Evolutionary conservation across 2,329 filamentous ascomycete genomes (phyloP).

Genomic region (Ophiostoma montium): DNA sequence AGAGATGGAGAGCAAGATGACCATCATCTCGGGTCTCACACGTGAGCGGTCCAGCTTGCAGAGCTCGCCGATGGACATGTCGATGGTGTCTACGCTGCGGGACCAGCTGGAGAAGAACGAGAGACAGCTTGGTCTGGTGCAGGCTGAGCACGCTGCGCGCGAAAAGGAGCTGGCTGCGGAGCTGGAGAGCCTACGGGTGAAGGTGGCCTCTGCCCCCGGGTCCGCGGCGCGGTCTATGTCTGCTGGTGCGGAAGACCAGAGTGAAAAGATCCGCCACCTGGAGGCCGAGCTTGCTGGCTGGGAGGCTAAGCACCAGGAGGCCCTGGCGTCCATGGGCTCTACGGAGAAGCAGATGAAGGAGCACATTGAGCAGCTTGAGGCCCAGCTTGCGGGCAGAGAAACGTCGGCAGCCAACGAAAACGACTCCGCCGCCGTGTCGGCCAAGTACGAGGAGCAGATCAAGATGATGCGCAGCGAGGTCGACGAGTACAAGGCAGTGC

Average conservation of each 20-base stretch:
- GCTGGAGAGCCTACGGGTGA: conserved; percentile 50
- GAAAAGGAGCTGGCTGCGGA: conserved; percentile 64
- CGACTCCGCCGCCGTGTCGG: conserved; percentile 17
- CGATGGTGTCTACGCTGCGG: conserved; percentile 71
- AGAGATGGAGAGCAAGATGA: conserved; percentile 95
- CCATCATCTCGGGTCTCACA: conserved; percentile 86
- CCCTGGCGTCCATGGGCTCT: conserved; percentile 54
- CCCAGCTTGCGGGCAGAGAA: conserved; percentile 34
- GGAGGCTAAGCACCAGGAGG: conserved; percentile 61
- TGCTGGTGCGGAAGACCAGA: conserved; percentile 21
- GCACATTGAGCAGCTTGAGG: conserved; percentile 61
- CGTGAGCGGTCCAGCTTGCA: conserved; percentile 86
- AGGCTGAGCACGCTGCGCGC: conserved; percentile 55
- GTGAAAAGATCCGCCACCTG: conserved; percentile 44
- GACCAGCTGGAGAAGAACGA: conserved; percentile 83
- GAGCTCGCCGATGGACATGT: conserved; percentile 74
- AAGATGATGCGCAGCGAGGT: conserved; percentile 57
- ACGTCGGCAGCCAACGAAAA: conserved; percentile 13
- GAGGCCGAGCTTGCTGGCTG: conserved; percentile 59
- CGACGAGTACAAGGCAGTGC: conserved; percentile 63
- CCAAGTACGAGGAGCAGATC: conserved; percentile 45
- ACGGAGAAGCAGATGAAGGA: conserved; percentile 60
- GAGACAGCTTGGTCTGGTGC: conserved; percentile 59
- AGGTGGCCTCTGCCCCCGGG: conserved; percentile 24
- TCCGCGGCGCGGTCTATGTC: neutral